These are phyloP conservation scores for Calonectria pauciramosa DNA, from an alignment of 2,329 filamentous ascomycete species.

Conservation along the genomic window DNA sequence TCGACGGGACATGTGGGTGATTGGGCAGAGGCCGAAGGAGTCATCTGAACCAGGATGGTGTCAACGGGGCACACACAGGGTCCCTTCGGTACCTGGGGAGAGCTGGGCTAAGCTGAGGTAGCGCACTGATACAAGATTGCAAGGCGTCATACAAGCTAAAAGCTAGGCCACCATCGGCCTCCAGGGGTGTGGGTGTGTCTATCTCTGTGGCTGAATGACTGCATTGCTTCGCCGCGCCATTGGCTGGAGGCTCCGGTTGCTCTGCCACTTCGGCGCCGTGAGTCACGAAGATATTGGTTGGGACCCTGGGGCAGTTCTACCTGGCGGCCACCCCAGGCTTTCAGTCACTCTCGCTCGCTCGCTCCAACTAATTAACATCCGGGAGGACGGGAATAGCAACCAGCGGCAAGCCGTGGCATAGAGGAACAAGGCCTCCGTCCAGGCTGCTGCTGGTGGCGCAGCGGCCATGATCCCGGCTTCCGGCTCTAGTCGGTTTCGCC, in stretches of 20 bases:
- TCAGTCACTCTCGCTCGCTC: neutral
- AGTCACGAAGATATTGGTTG: slow-evolving; percentile 16
- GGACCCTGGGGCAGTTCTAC: neutral
- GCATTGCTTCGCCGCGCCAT: neutral
- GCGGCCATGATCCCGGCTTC: neutral
- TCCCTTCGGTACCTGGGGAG: slow-evolving; percentile 3
- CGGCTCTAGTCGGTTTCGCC: neutral
- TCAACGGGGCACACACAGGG: slow-evolving; percentile 16
- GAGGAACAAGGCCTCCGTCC: neutral
- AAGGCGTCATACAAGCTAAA: slow-evolving; percentile 3
- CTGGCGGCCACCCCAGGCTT: neutral
- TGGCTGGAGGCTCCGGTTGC: slow-evolving; percentile 8
- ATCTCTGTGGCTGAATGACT: slow-evolving; percentile 12
- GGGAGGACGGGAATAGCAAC: neutral
- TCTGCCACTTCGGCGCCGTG: slow-evolving; percentile 16
- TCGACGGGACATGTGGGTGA: slow-evolving; percentile 21
- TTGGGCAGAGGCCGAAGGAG: slow-evolving; percentile 39
- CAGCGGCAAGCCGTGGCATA: neutral
- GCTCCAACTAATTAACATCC: neutral
- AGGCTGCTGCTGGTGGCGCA: slow-evolving; percentile 9
- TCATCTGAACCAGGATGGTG: slow-evolving; percentile 44
- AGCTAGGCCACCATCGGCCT: slow-evolving; percentile 20
- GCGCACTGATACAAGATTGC: slow-evolving; percentile 10
- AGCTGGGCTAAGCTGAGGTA: slow-evolving; percentile 7
- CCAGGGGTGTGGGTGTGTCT: neutral